Evolutionary conservation across 768 basidiomycete species (phyloP).

Genomic region (Myochromella boudieri): DNA sequence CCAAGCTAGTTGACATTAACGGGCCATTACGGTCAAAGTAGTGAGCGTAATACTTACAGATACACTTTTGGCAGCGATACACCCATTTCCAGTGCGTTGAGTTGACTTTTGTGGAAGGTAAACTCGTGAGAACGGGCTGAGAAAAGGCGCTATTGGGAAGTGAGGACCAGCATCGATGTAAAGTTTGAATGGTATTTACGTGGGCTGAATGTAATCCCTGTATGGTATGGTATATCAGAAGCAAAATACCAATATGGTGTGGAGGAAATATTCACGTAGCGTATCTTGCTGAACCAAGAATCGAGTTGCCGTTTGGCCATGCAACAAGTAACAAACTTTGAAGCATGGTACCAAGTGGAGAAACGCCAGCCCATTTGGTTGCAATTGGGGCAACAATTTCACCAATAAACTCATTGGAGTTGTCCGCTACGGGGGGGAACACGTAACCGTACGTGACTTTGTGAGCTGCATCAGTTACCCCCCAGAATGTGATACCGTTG

Average conservation of each 20-base stretch:
- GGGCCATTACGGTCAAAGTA: background rate
- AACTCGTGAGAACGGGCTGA: slow-evolving; percentile 52
- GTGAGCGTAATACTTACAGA: slow-evolving; percentile 36
- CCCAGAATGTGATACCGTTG: slow-evolving; percentile 56
- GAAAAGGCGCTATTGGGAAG: slow-evolving; percentile 36
- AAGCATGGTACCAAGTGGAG: slow-evolving; percentile 56
- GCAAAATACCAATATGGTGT: background rate
- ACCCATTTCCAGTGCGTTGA: slow-evolving; percentile 69
- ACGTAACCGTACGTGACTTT: slow-evolving; percentile 47
- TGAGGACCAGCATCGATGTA: background rate
- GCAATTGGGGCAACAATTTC: slow-evolving; percentile 57
- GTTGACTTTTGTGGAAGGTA: slow-evolving; percentile 51
- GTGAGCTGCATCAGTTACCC: slow-evolving; percentile 41
- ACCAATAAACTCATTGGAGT: slow-evolving; percentile 58
- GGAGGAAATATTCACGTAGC: slow-evolving; percentile 44
- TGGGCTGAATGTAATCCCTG: slow-evolving; percentile 53
- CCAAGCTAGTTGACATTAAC: slow-evolving; percentile 28
- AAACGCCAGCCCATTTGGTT: slow-evolving; percentile 55
- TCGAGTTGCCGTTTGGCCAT: slow-evolving; percentile 54
- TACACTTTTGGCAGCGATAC: slow-evolving; percentile 67
- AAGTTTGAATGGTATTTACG: slow-evolving; percentile 28
- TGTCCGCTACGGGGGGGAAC: slow-evolving; percentile 46
- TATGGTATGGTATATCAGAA: slow-evolving; percentile 1
- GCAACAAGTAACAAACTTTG: slow-evolving; percentile 57
- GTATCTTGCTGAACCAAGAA: slow-evolving; percentile 53